A percentile compares a stretch with the other conserved stretches of the same genome.
Conservation (phyloP, 2,329 filamentous ascomycete species). For the Ophiosphaerella narmari region DNA sequence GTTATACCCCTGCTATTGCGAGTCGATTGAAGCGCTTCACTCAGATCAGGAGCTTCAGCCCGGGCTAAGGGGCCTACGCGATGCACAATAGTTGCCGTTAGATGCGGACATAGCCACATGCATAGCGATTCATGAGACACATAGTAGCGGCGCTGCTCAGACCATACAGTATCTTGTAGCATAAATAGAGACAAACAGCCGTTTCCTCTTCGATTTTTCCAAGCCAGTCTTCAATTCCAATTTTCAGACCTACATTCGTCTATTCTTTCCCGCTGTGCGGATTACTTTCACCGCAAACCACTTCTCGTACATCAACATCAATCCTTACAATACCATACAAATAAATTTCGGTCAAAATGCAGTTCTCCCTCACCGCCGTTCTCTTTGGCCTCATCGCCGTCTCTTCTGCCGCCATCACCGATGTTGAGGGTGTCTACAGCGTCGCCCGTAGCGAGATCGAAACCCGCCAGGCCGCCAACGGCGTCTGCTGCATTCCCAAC, state of each 20-base stretch:
- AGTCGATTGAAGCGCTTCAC: slow-evolving; percentile 1
- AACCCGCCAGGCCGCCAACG: slow-evolving; percentile 17
- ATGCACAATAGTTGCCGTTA: slow-evolving; percentile 10
- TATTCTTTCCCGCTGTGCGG: slow-evolving; percentile 21
- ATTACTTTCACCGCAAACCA: slow-evolving; percentile 16
- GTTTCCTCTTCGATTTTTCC: slow-evolving; percentile 1
- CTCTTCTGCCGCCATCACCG: slow-evolving; percentile 19
- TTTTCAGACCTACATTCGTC: slow-evolving; percentile 14
- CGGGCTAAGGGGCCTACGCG: slow-evolving; percentile 7
- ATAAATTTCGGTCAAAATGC: slow-evolving; percentile 6
- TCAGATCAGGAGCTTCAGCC: slow-evolving; percentile 2
- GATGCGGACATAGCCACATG: not conserved
- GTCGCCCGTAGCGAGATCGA: slow-evolving; percentile 12
- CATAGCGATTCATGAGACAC: not conserved
- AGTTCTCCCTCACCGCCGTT: slow-evolving; percentile 17
- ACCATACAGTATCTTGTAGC: not conserved
- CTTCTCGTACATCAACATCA: slow-evolving; percentile 3
- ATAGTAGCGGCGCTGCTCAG: not conserved
- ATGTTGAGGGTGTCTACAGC: slow-evolving; percentile 18
- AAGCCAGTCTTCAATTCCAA: slow-evolving; percentile 19
- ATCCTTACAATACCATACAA: slow-evolving; percentile 2
- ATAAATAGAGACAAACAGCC: not conserved
- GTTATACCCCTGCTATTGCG: not conserved
- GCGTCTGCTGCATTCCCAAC: slow-evolving; percentile 21
- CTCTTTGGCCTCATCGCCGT: slow-evolving; percentile 24